phyloP scores from a whole-genome alignment of 805 yeast genomes.

The Lachancea kluyveri region DNA sequence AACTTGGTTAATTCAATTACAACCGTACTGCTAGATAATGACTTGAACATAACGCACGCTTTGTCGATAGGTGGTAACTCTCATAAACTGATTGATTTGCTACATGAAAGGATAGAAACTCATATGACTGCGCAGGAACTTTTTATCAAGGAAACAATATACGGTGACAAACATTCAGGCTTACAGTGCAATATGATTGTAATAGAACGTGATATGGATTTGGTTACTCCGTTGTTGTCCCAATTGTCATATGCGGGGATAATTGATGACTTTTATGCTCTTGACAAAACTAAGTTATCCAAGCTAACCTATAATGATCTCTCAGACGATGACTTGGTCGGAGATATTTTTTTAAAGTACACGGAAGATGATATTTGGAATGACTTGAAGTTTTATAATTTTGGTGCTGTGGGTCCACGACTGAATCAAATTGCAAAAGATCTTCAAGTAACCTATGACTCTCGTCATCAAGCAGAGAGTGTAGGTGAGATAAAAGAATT shows the following conservation, averaged over 20 bases:
- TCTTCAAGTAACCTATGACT: constrained; percentile 63
- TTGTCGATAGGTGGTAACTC: constrained; percentile 24
- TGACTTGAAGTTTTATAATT: constrained; percentile 58
- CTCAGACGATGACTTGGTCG: constrained; percentile 23
- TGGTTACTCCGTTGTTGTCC: constrained; percentile 59
- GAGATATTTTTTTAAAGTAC: constrained; percentile 11
- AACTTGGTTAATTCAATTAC: constrained; percentile 24
- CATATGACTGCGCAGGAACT: constrained; percentile 12
- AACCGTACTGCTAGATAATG: constrained; percentile 16
- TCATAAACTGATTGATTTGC: constrained; percentile 12
- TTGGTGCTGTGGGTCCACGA: constrained; percentile 70
- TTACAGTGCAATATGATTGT: constrained; percentile 67
- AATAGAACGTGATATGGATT: constrained; percentile 73
- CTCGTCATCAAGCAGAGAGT: constrained; percentile 48
- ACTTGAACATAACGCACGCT: constrained; percentile 21
- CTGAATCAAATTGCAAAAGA: constrained; percentile 66
- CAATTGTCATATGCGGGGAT: constrained; percentile 83
- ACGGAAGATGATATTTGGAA: constrained; percentile 28
- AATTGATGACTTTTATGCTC: constrained; percentile 61
- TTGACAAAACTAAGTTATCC: constrained; percentile 17
- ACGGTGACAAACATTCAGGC: constrained; percentile 34
- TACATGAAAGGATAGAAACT: constrained; percentile 14
- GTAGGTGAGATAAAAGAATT: constrained; percentile 63
- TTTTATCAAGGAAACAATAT: constrained; percentile 25
- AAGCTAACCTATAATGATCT: constrained; percentile 2